Percentiles rank a stretch among this genome's conserved stretches.
Evolutionary conservation across 2,329 filamentous ascomycete species (phyloP).

Genomic region (Colletotrichum navitas): DNA sequence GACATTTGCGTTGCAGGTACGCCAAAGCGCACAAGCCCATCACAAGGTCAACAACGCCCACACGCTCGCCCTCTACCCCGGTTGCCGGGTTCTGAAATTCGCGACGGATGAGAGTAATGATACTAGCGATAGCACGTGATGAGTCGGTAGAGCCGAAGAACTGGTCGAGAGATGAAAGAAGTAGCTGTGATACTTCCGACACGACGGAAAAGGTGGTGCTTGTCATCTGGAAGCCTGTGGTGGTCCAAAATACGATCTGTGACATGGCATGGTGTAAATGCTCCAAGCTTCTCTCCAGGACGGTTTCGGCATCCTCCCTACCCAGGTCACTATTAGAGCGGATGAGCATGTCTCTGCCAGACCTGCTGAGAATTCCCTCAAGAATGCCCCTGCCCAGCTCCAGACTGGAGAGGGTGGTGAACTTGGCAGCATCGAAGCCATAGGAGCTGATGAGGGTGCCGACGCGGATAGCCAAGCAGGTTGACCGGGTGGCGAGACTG

Average conservation of each 20-base stretch:
- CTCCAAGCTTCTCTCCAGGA: constrained; percentile 69
- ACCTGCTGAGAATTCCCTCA: constrained; percentile 65
- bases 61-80: constrained; percentile 68
- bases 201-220: constrained; percentile 66
- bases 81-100: constrained; percentile 75
- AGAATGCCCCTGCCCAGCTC: constrained; percentile 68
- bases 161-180: constrained; percentile 71
- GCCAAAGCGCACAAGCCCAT: constrained; percentile 72
- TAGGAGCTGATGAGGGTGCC: constrained; percentile 65
- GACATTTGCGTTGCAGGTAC: constrained; percentile 70
- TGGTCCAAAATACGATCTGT: constrained; percentile 71
- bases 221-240: constrained; percentile 70
- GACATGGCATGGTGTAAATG: constrained; percentile 69
- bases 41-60: constrained; percentile 72
- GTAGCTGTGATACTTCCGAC: constrained; percentile 68
- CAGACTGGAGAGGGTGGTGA: constrained; percentile 69
- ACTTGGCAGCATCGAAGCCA: constrained; percentile 65
- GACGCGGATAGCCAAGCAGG: constrained; percentile 67
- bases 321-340: constrained; percentile 61
- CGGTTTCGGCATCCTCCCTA: constrained; percentile 65
- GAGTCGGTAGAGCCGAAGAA: constrained; percentile 78
- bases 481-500: constrained; percentile 71
- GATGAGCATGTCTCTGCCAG: constrained; percentile 62
- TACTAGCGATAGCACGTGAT: constrained; percentile 75
- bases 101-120: constrained; percentile 72